Evolutionary conservation across 192 early-diverging fungal species (phyloP).

Genomic region (Backusella liffmaniae): DNA sequence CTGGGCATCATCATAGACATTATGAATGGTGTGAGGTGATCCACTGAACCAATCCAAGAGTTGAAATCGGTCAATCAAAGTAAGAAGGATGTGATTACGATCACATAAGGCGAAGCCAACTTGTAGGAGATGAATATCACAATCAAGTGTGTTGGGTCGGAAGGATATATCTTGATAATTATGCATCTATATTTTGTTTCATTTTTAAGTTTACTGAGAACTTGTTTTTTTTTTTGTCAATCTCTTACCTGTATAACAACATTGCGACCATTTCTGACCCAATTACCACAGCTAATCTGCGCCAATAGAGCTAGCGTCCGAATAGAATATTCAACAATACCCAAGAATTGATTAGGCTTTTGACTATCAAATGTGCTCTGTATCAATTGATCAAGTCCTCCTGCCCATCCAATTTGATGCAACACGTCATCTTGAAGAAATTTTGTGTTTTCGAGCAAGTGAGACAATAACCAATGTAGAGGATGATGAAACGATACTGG

Average conservation of each 20-base stretch:
- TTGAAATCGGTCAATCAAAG: constrained; percentile 84
- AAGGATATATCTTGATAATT: constrained; percentile 82
- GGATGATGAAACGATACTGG: constrained; percentile 88
- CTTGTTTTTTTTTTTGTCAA: background rate
- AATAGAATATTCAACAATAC: constrained; percentile 86
- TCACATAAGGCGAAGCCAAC: constrained; percentile 63
- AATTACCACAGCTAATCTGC: constrained; percentile 88
- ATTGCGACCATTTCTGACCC: constrained; percentile 93
- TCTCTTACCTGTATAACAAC: constrained; percentile 59
- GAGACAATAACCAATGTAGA: constrained; percentile 88
- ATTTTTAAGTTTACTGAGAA: background rate
- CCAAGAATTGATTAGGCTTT: constrained; percentile 39
- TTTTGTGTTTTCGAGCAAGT: constrained; percentile 68
- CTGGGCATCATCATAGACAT: constrained; percentile 67
- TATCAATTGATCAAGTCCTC: constrained; percentile 51
- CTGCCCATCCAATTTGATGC: constrained; percentile 54
- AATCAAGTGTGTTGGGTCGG: constrained; percentile 89
- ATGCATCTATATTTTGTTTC: constrained; percentile 43
- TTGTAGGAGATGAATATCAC: constrained; percentile 90
- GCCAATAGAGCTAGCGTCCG: constrained; percentile 77
- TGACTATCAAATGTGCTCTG: constrained; percentile 50
- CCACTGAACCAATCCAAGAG: constrained; percentile 84
- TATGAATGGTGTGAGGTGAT: constrained; percentile 35
- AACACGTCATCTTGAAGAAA: constrained; percentile 55
- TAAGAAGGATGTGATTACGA: constrained; percentile 75